Evolutionary conservation across 1,139 yeast species (phyloP).

Genomic region (Nakaseomyces uthaithaninus): DNA sequence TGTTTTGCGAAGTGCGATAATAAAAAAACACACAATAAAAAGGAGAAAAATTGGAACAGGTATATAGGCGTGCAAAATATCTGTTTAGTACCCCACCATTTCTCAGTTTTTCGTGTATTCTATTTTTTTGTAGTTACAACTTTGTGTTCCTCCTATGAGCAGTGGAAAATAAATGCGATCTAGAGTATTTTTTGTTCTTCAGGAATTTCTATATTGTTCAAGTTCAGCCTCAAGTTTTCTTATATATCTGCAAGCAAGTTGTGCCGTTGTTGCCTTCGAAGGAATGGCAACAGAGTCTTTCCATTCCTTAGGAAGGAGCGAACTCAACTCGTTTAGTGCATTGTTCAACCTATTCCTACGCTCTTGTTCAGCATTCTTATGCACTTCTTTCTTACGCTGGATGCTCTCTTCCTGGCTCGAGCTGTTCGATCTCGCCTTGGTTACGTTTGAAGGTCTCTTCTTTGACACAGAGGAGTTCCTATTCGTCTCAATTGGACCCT

Average conservation of each 20-base stretch:
- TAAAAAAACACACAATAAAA: too few species aligned
- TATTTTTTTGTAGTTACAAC: not conserved
- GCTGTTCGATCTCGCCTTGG: conserved; percentile 14
- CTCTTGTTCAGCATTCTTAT: conserved; percentile 93
- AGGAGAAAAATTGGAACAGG: too few species aligned
- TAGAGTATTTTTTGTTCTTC: too few species aligned
- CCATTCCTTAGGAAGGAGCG: conserved; percentile 55
- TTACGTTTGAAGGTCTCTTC: conserved; percentile 2
- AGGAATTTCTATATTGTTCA: conserved; percentile 5
- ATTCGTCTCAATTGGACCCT: not conserved
- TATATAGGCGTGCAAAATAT: too few species aligned
- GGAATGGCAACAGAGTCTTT: conserved; percentile 56
- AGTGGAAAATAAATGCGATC: too few species aligned
- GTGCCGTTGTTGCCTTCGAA: conserved; percentile 91
- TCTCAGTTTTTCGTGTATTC: too few species aligned
- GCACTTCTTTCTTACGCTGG: conserved; percentile 58
- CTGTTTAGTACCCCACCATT: too few species aligned
- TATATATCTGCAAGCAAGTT: conserved; percentile 70
- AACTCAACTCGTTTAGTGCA: conserved; percentile 70
- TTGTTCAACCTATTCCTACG: conserved; percentile 84
- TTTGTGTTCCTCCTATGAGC: too few species aligned
- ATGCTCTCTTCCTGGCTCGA: conserved; percentile 9
- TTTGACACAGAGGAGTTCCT: not conserved
- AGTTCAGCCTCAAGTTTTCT: conserved; percentile 35
- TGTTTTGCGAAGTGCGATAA: too few species aligned